These are phyloP conservation scores for Claviceps arundinis DNA, from an alignment of 2,329 filamentous ascomycete species.

Conservation along the genomic window DNA sequence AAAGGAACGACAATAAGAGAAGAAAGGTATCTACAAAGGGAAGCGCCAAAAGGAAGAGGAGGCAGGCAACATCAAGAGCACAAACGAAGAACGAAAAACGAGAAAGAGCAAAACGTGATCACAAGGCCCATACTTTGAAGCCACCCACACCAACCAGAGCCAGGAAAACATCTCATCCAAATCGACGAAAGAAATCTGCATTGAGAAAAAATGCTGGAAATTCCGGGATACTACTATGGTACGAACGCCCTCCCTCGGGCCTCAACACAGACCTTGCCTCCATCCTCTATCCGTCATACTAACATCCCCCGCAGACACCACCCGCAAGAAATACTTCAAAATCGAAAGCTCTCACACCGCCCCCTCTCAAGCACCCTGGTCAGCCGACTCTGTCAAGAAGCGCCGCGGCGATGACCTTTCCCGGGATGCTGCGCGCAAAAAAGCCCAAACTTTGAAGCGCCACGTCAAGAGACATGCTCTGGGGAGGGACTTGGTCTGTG, in stretches of 20 bases:
- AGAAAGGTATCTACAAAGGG: too few relatives aligned
- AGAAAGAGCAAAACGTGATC: too few relatives aligned
- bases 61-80: too few relatives aligned
- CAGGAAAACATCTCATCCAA: too few relatives aligned
- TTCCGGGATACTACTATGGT: slow-evolving; percentile 6
- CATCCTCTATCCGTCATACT: not conserved
- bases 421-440: slow-evolving; percentile 13
- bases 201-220: slow-evolving; percentile 1
- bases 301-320: slow-evolving; percentile 26
- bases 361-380: slow-evolving; percentile 37
- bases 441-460: slow-evolving; percentile 18
- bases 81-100: too few relatives aligned
- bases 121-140: too few relatives aligned
- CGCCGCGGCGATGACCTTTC: slow-evolving; percentile 33
- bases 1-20: too few relatives aligned
- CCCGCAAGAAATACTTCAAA: slow-evolving; percentile 55
- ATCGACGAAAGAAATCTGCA: too few relatives aligned
- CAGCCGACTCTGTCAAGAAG: slow-evolving; percentile 43
- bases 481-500: slow-evolving; percentile 19
- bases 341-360: slow-evolving; percentile 45
- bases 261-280: too few relatives aligned
- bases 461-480: slow-evolving; percentile 27
- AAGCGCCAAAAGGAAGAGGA: too few relatives aligned
- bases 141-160: too few relatives aligned
- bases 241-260: not conserved